These are phyloP conservation scores for Fusarium buharicum DNA, from an alignment of 2,329 filamentous ascomycete species.

Conservation along the genomic window DNA sequence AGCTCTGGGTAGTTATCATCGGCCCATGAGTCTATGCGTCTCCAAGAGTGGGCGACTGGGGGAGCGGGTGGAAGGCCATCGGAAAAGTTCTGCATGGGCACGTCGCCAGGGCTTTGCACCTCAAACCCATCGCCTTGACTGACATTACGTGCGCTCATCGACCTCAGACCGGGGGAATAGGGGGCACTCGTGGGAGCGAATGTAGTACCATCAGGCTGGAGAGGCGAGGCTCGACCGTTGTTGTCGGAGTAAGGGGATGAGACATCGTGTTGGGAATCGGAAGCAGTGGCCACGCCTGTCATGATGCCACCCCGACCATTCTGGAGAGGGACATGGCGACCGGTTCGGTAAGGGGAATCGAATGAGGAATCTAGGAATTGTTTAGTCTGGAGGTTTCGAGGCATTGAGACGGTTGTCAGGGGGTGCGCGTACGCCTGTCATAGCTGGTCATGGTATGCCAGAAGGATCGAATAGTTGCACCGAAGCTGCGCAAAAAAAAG, in stretches of 20 bases:
- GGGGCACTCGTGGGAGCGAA: conserved; percentile 71
- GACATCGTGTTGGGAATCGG: conserved; percentile 88
- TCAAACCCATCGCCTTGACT: conserved; percentile 75
- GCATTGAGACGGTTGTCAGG: conserved; percentile 7
- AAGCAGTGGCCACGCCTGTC: conserved; percentile 87
- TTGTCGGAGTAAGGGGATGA: conserved; percentile 83
- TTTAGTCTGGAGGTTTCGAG: conserved; percentile 28
- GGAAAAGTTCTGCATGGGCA: conserved; percentile 95
- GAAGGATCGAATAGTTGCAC: conserved; percentile 83
- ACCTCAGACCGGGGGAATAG: conserved; percentile 91
- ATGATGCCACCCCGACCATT: conserved; percentile 84
- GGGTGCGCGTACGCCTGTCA: conserved; percentile 67
- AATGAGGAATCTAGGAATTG: conserved; percentile 79
- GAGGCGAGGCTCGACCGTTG: conserved; percentile 62
- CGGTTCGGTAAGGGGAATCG: conserved; percentile 92
- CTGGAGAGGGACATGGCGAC: conserved; percentile 87
- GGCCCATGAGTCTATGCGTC: conserved; percentile 90
- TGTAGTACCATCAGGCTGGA: conserved; percentile 46
- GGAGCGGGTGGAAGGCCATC: conserved; percentile 92
- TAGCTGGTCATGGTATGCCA: conserved; percentile 91
- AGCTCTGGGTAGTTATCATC: conserved; percentile 97
- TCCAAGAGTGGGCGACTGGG: conserved; percentile 90
- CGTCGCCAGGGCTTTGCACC: conserved; percentile 79
- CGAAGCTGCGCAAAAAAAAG: conserved; percentile 60
- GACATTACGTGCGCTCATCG: conserved; percentile 74